Conservation (phyloP, 805 yeast species). For the Ascoidea rubescens region DNA sequence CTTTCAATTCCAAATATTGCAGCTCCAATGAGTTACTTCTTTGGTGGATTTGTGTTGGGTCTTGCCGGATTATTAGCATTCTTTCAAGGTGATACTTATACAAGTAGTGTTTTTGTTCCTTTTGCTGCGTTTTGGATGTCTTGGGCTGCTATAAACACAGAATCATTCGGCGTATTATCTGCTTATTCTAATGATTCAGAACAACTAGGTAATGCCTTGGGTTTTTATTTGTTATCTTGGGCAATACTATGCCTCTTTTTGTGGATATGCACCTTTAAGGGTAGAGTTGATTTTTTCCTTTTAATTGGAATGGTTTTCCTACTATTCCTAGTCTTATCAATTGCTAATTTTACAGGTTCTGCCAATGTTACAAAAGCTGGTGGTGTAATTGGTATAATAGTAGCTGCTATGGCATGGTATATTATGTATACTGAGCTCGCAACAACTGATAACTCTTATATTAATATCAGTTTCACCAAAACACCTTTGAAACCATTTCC, state of each 20-base stretch:
- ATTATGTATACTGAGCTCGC: conserved; percentile 49
- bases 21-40: conserved; percentile 43
- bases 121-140: conserved; percentile 64
- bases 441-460: conserved; percentile 40
- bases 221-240: conserved; percentile 54
- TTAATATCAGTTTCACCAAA: conserved; percentile 13
- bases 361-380: conserved; percentile 30
- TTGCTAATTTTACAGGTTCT: conserved; percentile 33
- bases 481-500: too few species aligned
- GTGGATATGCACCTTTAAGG: conserved; percentile 39
- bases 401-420: conserved; percentile 43
- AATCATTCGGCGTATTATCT: conserved; percentile 42
- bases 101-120: conserved; percentile 46
- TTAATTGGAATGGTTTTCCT: conserved; percentile 38
- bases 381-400: conserved; percentile 39
- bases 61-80: conserved; percentile 57
- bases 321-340: conserved; percentile 40
- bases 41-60: conserved; percentile 48
- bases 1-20: conserved; percentile 37
- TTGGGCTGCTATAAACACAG: conserved; percentile 43
- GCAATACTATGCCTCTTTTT: conserved; percentile 43
- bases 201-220: conserved; percentile 35
- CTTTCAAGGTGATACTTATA: conserved; percentile 50
- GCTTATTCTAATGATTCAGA: conserved; percentile 31
- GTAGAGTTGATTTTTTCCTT: conserved; percentile 49